These are phyloP conservation scores for Isoetes engelmannii DNA, from an alignment of 83 land plant genomes.

Conservation along the genomic window DNA sequence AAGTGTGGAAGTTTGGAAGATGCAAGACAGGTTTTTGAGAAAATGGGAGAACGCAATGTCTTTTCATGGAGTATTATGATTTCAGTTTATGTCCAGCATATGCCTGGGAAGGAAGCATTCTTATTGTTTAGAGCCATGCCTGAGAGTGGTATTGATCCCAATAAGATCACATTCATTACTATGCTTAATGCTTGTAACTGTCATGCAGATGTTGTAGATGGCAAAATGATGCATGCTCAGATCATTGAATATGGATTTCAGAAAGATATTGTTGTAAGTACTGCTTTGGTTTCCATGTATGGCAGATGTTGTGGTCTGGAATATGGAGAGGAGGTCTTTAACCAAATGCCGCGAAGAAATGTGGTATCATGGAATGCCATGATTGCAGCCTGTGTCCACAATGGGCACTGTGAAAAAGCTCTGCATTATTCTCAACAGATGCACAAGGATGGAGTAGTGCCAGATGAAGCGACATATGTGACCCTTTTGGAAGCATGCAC, in stretches of 20 bases:
- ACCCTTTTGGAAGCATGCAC: constrained; percentile 13
- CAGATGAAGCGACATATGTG: neutral
- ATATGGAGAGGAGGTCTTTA: constrained; percentile 2
- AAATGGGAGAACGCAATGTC: neutral
- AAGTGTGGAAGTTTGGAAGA: neutral
- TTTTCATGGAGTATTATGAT: constrained; percentile 1
- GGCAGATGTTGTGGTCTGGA: constrained; percentile 1
- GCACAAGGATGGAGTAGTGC: constrained; percentile 7
- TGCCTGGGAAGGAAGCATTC: neutral
- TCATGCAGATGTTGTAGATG: neutral
- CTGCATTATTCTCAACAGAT: constrained; percentile 9
- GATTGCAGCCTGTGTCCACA: constrained; percentile 8
- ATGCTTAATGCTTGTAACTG: neutral
- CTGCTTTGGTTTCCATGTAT: constrained; percentile 12
- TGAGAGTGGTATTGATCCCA: neutral
- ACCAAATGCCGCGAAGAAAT: neutral
- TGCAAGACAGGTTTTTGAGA: neutral
- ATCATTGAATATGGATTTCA: constrained; percentile 2
- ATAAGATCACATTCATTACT: constrained; percentile 1
- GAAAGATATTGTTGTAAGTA: constrained; percentile 5
- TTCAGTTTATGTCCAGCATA: neutral
- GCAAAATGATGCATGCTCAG: constrained; percentile 7
- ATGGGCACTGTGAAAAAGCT: neutral
- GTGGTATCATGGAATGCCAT: constrained; percentile 16
- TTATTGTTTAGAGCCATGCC: neutral